Evolutionary conservation across 2,329 filamentous ascomycete species (phyloP).

Genomic region (Pseudogymnoascus sp.): DNA sequence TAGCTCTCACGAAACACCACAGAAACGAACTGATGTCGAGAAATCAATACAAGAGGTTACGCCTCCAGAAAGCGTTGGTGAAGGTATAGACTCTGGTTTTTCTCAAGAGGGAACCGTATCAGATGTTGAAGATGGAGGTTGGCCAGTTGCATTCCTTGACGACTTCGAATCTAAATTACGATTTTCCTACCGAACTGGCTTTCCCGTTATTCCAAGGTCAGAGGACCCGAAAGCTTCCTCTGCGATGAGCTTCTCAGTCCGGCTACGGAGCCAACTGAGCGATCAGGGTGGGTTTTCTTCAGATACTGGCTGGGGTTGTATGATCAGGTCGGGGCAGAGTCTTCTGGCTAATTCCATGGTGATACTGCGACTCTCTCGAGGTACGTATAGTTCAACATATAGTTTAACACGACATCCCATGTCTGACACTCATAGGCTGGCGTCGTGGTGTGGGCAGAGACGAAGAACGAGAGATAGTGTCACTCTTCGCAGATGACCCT

Average conservation of each 20-base stretch:
- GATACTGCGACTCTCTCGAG: slow-evolving; percentile 69
- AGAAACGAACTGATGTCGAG: slow-evolving; percentile 10
- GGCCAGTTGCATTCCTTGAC: slow-evolving; percentile 79
- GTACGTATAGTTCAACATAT: slow-evolving; percentile 39
- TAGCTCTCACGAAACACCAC: not conserved
- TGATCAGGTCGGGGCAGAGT: slow-evolving; percentile 95
- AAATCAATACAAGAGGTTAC: slow-evolving; percentile 21
- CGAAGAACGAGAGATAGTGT: slow-evolving; percentile 66
- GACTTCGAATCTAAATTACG: slow-evolving; percentile 92
- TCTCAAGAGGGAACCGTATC: slow-evolving; percentile 23
- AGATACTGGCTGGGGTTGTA: slow-evolving; percentile 96
- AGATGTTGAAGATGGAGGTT: slow-evolving; percentile 44
- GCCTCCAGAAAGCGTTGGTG: slow-evolving; percentile 27
- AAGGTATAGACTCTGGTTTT: slow-evolving; percentile 23
- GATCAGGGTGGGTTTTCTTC: slow-evolving; percentile 81
- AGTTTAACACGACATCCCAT: not conserved
- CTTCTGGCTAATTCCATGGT: slow-evolving; percentile 80
- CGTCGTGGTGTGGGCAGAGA: slow-evolving; percentile 52
- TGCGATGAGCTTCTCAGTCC: slow-evolving; percentile 74
- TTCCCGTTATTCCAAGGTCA: slow-evolving; percentile 74
- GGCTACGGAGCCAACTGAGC: slow-evolving; percentile 71
- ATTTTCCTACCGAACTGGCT: slow-evolving; percentile 93
- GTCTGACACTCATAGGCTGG: slow-evolving; percentile 56
- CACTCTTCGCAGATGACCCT: slow-evolving; percentile 81
- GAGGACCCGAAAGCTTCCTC: slow-evolving; percentile 64